Conservation (phyloP, 2,329 filamentous ascomycete genomes). For the Sphaceloma murrayae region DNA sequence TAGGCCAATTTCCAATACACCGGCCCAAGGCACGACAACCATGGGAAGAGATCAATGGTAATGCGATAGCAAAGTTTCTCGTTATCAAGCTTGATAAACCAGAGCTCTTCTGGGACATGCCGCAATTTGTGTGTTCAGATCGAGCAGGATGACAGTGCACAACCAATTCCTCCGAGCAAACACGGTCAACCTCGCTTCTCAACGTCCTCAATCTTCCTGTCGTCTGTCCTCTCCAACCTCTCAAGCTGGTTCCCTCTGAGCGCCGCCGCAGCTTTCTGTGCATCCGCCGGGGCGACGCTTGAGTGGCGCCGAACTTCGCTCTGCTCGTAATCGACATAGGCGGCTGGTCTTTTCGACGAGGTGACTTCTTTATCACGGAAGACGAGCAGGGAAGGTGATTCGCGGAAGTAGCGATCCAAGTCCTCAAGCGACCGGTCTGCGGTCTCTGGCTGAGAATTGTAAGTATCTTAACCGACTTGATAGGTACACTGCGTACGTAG, state of each 20-base stretch:
- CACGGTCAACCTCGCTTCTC: too few relatives aligned
- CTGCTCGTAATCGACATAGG: slow-evolving; percentile 41
- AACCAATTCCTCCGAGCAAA: too few relatives aligned
- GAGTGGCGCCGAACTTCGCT: slow-evolving; percentile 22
- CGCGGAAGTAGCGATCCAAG: slow-evolving; percentile 26
- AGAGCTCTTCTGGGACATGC: too few relatives aligned
- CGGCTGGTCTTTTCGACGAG: slow-evolving; percentile 36
- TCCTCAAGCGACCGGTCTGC: slow-evolving; percentile 28
- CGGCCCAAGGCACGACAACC: too few relatives aligned
- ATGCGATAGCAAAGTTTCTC: too few relatives aligned
- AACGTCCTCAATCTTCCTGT: not conserved
- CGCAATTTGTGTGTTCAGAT: too few relatives aligned
- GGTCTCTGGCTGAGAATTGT: slow-evolving; percentile 24
- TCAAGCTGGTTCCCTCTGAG: slow-evolving; percentile 6
- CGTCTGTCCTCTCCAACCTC: not conserved
- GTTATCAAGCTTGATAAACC: too few relatives aligned
- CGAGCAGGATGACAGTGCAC: too few relatives aligned
- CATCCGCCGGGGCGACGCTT: slow-evolving; percentile 14
- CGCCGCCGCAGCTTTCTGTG: slow-evolving; percentile 2
- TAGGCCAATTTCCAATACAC: too few relatives aligned
- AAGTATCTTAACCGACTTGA: not conserved
- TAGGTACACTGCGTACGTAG: slow-evolving; percentile 17
- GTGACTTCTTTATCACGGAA: slow-evolving; percentile 41
- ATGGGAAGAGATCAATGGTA: too few relatives aligned
- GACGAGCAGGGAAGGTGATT: slow-evolving; percentile 34